Evolutionary conservation across 148 eudicot species (phyloP).

Genomic region (Cornus kousa): DNA sequence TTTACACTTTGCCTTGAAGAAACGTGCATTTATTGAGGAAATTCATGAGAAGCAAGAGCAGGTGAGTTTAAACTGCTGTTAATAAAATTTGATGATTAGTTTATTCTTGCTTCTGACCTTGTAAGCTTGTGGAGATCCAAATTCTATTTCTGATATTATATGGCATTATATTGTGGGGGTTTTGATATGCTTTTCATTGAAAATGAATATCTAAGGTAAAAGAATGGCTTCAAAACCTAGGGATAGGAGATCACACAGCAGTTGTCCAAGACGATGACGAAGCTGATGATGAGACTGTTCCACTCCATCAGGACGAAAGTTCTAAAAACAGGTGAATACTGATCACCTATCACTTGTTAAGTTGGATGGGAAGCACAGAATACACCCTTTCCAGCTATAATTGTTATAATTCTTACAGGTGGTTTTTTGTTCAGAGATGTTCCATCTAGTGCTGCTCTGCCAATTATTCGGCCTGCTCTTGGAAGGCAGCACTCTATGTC

Average conservation of each 20-base stretch:
- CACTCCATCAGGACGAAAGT: slow-evolving; percentile 69
- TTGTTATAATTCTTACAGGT: slow-evolving; percentile 51
- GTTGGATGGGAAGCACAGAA: slow-evolving; percentile 19
- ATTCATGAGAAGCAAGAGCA: slow-evolving; percentile 97
- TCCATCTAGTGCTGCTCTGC: slow-evolving; percentile 97
- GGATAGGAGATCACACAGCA: slow-evolving; percentile 77
- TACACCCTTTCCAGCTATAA: slow-evolving; percentile 31
- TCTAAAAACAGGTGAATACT: slow-evolving; percentile 64
- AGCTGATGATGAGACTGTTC: slow-evolving; percentile 67
- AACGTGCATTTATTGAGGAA: slow-evolving; percentile 84
- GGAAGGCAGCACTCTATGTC: slow-evolving; percentile 92
- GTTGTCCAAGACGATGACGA: slow-evolving; percentile 91
- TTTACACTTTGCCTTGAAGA: slow-evolving; percentile 93
- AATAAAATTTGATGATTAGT: not conserved
- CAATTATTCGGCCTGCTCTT: slow-evolving; percentile 89
- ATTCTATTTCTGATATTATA: not conserved
- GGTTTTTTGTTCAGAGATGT: slow-evolving; percentile 84
- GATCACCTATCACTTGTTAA: slow-evolving; percentile 17
- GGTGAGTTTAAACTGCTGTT: slow-evolving; percentile 44
- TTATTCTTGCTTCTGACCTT: not conserved
- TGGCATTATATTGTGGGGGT: slow-evolving; percentile 2
- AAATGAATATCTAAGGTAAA: slow-evolving; percentile 54
- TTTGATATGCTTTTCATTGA: slow-evolving; percentile 18
- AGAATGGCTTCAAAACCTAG: slow-evolving; percentile 99
- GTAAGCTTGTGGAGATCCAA: not conserved